A percentile compares a stretch with the other conserved stretches of the same genome.
Evolutionary conservation across 352 stramenopile genomes (phyloP).

Genomic region (Pythium rhizo-oryzae): DNA sequence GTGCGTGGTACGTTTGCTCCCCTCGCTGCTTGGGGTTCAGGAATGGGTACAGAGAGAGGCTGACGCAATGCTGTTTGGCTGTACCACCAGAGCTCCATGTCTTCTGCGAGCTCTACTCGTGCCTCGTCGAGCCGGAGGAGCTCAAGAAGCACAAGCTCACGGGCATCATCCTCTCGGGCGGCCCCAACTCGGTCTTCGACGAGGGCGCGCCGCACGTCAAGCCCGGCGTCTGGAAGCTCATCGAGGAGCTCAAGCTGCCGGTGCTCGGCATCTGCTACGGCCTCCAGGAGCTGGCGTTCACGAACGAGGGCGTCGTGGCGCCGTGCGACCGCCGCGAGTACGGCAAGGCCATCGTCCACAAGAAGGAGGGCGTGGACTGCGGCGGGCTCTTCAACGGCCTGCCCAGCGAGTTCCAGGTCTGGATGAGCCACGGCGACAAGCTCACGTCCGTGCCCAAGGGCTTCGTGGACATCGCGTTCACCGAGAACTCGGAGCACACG

Average conservation of each 20-base stretch:
- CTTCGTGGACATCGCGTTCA: slow-evolving; percentile 89
- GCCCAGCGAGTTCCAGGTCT: slow-evolving; percentile 96
- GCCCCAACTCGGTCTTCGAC: slow-evolving; percentile 97
- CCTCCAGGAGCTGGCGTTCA: slow-evolving; percentile 95
- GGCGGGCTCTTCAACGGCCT: slow-evolving; percentile 90
- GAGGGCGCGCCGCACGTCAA: slow-evolving; percentile 94
- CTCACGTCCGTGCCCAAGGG: slow-evolving; percentile 93
- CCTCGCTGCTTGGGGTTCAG: too few relatives aligned
- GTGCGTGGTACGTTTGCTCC: slow-evolving; percentile 92
- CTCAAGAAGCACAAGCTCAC: slow-evolving; percentile 93
- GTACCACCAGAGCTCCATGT: slow-evolving; percentile 98
- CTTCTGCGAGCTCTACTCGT: slow-evolving; percentile 99
- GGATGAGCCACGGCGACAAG: slow-evolving; percentile 99
- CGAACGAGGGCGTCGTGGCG: slow-evolving; percentile 95
- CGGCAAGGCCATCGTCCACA: slow-evolving; percentile 95
- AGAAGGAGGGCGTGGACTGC: slow-evolving; percentile 52
- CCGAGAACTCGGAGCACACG: slow-evolving; percentile 92
- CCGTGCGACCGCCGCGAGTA: slow-evolving; percentile 96
- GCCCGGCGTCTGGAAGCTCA: slow-evolving; percentile 95
- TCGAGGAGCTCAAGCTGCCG: slow-evolving; percentile 95
- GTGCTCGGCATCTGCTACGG: slow-evolving; percentile 99
- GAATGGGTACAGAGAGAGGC: too few relatives aligned
- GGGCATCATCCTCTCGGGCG: slow-evolving; percentile 98
- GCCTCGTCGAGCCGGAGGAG: slow-evolving; percentile 93
- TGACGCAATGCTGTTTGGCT: too few relatives aligned